A percentile compares a stretch with the other conserved stretches of the same genome.
These are phyloP conservation scores for Populus deltoides DNA, from an alignment of 345 rosid species.

Conservation along the genomic window DNA sequence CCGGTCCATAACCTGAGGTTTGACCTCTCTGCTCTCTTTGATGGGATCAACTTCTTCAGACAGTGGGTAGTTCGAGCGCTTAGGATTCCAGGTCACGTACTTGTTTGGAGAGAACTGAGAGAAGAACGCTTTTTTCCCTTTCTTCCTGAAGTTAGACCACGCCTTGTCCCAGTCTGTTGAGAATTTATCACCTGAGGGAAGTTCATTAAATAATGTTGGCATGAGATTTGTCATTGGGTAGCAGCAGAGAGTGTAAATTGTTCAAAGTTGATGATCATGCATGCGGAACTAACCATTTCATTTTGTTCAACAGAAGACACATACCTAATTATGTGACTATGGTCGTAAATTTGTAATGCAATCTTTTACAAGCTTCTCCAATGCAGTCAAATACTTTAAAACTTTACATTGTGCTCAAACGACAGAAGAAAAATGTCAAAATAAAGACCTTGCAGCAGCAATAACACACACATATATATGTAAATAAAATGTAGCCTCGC, in stretches of 20 bases:
- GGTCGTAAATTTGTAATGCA: background rate
- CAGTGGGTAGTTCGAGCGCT: slow-evolving; percentile 58
- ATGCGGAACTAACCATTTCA: background rate
- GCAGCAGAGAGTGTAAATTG: background rate
- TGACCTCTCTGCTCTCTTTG: slow-evolving; percentile 76
- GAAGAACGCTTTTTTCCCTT: slow-evolving; percentile 62
- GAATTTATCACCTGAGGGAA: slow-evolving; percentile 54
- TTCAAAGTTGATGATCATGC: background rate
- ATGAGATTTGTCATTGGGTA: background rate
- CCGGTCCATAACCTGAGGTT: slow-evolving; percentile 88
- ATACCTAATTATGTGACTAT: background rate
- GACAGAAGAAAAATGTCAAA: background rate
- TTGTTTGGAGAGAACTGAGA: slow-evolving; percentile 64
- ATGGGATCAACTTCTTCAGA: slow-evolving; percentile 97
- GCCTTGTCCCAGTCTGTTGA: slow-evolving; percentile 94
- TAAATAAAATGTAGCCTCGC: background rate
- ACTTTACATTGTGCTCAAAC: background rate
- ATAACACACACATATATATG: too few species aligned
- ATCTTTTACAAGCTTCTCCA: background rate
- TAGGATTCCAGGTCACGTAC: slow-evolving; percentile 92
- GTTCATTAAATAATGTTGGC: slow-evolving; percentile 3
- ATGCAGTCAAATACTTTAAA: too few species aligned
- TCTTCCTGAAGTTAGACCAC: slow-evolving; percentile 78
- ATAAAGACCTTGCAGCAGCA: background rate
- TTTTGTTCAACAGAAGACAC: background rate